phyloP scores from a whole-genome alignment of 306 rosid species.

The Castanospermum australe region DNA sequence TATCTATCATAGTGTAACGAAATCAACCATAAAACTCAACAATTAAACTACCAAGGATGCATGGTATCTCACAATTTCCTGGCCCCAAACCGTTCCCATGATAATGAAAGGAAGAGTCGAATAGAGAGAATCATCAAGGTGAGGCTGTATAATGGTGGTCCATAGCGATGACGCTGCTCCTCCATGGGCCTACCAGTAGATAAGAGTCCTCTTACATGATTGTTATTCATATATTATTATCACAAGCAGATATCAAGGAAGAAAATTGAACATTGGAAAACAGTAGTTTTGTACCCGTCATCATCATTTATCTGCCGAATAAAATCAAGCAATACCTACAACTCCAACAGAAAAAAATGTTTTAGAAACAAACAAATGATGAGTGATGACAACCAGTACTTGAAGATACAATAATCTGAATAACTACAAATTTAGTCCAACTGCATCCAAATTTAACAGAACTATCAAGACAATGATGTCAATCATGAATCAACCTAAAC shows the following conservation, averaged over 20 bases:
- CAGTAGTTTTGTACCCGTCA: slow-evolving; percentile 65
- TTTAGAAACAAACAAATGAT: slow-evolving; percentile 2
- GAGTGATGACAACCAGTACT: background rate
- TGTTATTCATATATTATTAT: background rate
- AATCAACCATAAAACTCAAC: slow-evolving; percentile 18
- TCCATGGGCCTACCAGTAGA: slow-evolving; percentile 85
- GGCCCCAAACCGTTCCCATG: slow-evolving; percentile 65
- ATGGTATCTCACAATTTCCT: slow-evolving; percentile 64
- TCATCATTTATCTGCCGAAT: slow-evolving; percentile 81
- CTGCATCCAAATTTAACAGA: slow-evolving; percentile 18
- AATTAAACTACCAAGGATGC: slow-evolving; percentile 18
- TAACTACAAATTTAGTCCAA: slow-evolving; percentile 1
- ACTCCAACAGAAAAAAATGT: slow-evolving; percentile 27
- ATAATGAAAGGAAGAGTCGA: slow-evolving; percentile 64
- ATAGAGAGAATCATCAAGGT: slow-evolving; percentile 68
- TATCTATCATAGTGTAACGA: too few species aligned
- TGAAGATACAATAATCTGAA: slow-evolving; percentile 13
- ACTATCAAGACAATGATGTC: slow-evolving; percentile 2
- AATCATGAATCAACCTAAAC: slow-evolving; percentile 18
- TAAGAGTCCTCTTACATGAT: slow-evolving; percentile 19
- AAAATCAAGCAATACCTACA: slow-evolving; percentile 93
- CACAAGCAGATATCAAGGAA: slow-evolving; percentile 7
- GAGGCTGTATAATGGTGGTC: slow-evolving; percentile 85
- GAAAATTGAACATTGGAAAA: slow-evolving; percentile 5
- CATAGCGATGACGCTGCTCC: slow-evolving; percentile 95